Base-by-base conservation (phyloP, 768 basidiomycete species). In the Trametes cubensis region DNA sequence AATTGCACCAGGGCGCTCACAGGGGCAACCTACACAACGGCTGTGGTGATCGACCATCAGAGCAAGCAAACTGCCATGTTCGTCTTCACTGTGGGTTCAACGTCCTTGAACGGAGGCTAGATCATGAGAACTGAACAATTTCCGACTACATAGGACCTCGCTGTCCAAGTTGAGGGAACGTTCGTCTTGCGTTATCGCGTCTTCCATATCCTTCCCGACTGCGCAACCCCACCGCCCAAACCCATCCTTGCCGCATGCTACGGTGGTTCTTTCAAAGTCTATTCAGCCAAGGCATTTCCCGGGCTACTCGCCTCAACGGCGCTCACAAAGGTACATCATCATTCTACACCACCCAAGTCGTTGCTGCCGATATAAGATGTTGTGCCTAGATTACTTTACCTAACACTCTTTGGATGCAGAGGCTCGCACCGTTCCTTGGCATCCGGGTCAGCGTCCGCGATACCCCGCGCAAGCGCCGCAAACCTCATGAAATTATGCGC, bases 271-370 rank as follows among this genome's bases (percentile, higher is more conserved):
- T 89, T 89, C 71, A 82, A 81, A 21, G 81, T 90, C 0, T 89
- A 85, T 67, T 85, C 86, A 4, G 87, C 88, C 4, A 89, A 89
- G 67, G 83, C 85, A 57, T 89, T 89, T 65, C 87, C 88, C 6
- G 85, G 88, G 2, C 73, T 90, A n/a, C 80, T 80, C 34, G 81
- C 85, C 5, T 88, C 87, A 1, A 89, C 87, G 0, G 82, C 84
- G 30, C 74, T 89, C 41, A 89, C 87, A 4, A 88, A 85, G 80
- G 87, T 86, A 15, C 2, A 50, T 15, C n/a, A 18, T 42, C 17
- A 26, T 20, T 21, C 38, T n/a, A 4, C 18, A n/a, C n/a, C n/a
- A n/a, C n/a, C n/a, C n/a, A n/a, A n/a, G n/a, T n/a, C n/a, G n/a
- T n/a, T n/a, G n/a, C n/a, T n/a, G n/a, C n/a, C n/a, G n/a, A n/a